phyloP scores from a whole-genome alignment of 2,329 filamentous ascomycete species.

The Pseudopithomyces maydicus region DNA sequence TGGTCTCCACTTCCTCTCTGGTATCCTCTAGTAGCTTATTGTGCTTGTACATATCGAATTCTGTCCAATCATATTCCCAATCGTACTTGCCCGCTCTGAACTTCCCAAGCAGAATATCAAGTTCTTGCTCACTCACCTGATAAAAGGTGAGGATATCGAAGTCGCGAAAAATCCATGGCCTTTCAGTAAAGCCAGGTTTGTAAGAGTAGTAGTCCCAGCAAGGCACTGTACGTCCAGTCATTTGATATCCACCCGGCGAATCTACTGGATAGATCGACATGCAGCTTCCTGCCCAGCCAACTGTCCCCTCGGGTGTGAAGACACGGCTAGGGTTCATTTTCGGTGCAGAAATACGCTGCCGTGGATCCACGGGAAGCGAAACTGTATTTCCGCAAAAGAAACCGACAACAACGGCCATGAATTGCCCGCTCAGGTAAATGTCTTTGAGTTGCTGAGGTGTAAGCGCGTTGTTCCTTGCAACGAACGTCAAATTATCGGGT shows the following conservation, averaged over 20 bases:
- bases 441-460: conserved; percentile 55
- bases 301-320: conserved; percentile 61
- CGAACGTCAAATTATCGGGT: conserved; percentile 66
- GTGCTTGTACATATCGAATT: conserved; percentile 62
- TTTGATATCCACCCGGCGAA: conserved; percentile 62
- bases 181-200: conserved; percentile 54
- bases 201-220: conserved; percentile 60
- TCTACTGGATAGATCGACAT: conserved; percentile 62
- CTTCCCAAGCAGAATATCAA: conserved; percentile 53
- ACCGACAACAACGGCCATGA: conserved; percentile 60
- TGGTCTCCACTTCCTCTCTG: conserved; percentile 52
- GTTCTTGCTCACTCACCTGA: conserved; percentile 57
- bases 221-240: conserved; percentile 59
- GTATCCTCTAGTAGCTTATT: conserved; percentile 56
- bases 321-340: conserved; percentile 63
- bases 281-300: conserved; percentile 61
- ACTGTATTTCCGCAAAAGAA: conserved; percentile 62
- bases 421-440: conserved; percentile 56
- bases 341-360: conserved; percentile 58
- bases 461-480: conserved; percentile 61
- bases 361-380: conserved; percentile 59
- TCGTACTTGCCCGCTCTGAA: conserved; percentile 59
- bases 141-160: conserved; percentile 64
- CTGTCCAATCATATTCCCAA: conserved; percentile 55
- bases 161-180: conserved; percentile 62